Evolutionary conservation across 108 stramenopile genomes (phyloP).

Genomic region (Nitzschia sp.): DNA sequence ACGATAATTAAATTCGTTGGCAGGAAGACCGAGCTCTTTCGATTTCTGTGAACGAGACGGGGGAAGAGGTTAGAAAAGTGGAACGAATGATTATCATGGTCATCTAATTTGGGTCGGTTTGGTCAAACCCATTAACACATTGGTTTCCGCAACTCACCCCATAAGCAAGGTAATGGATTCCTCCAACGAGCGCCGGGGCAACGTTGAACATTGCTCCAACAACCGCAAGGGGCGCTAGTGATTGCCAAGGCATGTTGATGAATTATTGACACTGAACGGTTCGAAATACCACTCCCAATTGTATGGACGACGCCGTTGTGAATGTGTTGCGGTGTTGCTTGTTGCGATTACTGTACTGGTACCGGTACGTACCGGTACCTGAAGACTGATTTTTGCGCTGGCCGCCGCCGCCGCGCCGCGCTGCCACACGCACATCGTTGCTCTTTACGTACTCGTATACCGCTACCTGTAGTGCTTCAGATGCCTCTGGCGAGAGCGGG

Average conservation of each 20-base stretch:
- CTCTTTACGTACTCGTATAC: no score
- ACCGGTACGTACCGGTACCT: no score
- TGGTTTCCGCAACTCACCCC: conserved; percentile 49
- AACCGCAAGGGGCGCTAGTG: conserved; percentile 68
- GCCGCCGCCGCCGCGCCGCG: no score
- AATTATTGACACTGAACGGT: no score
- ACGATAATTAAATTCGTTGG: conserved; percentile 58
- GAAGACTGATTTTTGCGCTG: no score
- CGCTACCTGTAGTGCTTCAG: no score
- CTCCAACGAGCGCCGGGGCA: conserved; percentile 58
- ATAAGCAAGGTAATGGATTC: conserved; percentile 56
- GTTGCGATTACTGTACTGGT: no score
- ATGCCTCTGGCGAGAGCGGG: no score
- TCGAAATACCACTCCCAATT: no score
- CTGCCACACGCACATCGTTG: no score
- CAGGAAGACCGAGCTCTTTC: conserved; percentile 50
- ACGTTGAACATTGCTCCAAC: conserved; percentile 79
- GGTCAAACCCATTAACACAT: neutral
- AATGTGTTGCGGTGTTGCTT: no score
- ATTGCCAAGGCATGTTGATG: conserved; percentile 76
- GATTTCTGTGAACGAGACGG: conserved; percentile 32
- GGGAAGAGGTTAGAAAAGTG: neutral
- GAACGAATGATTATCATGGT: neutral
- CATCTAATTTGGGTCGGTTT: conserved; percentile 1
- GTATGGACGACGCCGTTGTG: no score